phyloP scores from a whole-genome alignment of 106 monocot genomes.

The Allium cepa region DNA sequence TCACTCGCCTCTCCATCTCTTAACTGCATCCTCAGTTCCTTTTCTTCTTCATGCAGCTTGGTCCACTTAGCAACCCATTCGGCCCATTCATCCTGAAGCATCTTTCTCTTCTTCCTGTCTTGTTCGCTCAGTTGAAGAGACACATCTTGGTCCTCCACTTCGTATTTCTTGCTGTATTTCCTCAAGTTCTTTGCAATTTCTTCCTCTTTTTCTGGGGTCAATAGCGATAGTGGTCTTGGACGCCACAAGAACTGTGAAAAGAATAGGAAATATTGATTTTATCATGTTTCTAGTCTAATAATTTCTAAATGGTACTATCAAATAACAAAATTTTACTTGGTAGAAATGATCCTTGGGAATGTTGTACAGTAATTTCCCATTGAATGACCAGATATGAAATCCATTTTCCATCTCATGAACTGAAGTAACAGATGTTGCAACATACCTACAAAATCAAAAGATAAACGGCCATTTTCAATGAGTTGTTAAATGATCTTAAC shows the following conservation, averaged over 20 bases:
- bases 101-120: slow-evolving; percentile 79
- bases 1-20: slow-evolving; percentile 85
- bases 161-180: slow-evolving; percentile 94
- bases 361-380: slow-evolving; percentile 52
- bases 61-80: slow-evolving; percentile 74
- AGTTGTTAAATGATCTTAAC: background rate
- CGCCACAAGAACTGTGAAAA: slow-evolving; percentile 70
- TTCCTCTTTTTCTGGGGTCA: slow-evolving; percentile 69
- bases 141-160: slow-evolving; percentile 79
- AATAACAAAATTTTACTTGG: slow-evolving; percentile 40
- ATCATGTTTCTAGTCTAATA: background rate
- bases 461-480: background rate
- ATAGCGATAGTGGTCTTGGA: slow-evolving; percentile 65
- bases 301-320: background rate
- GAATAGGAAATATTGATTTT: background rate
- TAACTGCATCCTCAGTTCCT: slow-evolving; percentile 30
- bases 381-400: background rate
- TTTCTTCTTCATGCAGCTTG: slow-evolving; percentile 66
- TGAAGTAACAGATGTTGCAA: slow-evolving; percentile 34
- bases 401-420: slow-evolving; percentile 94
- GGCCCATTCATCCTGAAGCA: slow-evolving; percentile 74
- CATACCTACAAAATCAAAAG: slow-evolving; percentile 36
- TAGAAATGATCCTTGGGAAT: slow-evolving; percentile 69
- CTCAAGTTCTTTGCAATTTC: slow-evolving; percentile 73
- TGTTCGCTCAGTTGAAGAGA: slow-evolving; percentile 74